Evolutionary conservation across 148 eudicot species (phyloP).

Genomic region (Vaccinium myrtillus): DNA sequence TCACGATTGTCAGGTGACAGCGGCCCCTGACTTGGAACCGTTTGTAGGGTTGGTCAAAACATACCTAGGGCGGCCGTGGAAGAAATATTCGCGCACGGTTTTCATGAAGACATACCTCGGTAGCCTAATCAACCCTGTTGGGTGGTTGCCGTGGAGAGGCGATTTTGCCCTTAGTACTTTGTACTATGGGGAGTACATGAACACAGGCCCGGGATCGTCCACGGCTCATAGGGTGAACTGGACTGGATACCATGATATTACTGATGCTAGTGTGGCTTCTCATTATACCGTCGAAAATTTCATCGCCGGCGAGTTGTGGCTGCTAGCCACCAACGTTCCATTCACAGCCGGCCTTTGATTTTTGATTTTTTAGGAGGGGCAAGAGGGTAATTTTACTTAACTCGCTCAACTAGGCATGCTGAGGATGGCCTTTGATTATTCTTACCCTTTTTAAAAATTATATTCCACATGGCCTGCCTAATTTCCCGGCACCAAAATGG

Average conservation of each 20-base stretch:
- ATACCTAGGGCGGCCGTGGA: slow-evolving; percentile 81
- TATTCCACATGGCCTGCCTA: too few relatives aligned
- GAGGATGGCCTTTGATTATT: too few relatives aligned
- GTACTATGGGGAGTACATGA: slow-evolving; percentile 75
- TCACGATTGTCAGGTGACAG: slow-evolving; percentile 47
- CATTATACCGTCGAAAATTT: slow-evolving; percentile 49
- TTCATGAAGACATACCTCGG: slow-evolving; percentile 54
- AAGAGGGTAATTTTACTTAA: too few relatives aligned
- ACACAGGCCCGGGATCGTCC: slow-evolving; percentile 71
- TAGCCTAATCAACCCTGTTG: slow-evolving; percentile 49
- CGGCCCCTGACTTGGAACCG: slow-evolving; percentile 41
- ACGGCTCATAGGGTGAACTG: slow-evolving; percentile 59
- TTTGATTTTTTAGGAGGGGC: too few relatives aligned
- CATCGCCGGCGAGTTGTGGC: slow-evolving; percentile 57
- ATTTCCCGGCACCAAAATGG: too few relatives aligned
- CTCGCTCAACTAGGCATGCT: too few relatives aligned
- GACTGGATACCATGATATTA: slow-evolving; percentile 68
- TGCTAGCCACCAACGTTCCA: slow-evolving; percentile 62
- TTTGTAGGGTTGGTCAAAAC: slow-evolving; percentile 35
- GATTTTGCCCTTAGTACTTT: slow-evolving; percentile 63
- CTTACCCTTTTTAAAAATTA: too few relatives aligned
- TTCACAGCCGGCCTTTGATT: slow-evolving; percentile 44
- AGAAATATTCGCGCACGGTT: slow-evolving; percentile 61
- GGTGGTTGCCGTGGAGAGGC: slow-evolving; percentile 81
- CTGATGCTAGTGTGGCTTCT: slow-evolving; percentile 43